Conservation (phyloP, 768 basidiomycete species). For the Galerina sulciceps region DNA sequence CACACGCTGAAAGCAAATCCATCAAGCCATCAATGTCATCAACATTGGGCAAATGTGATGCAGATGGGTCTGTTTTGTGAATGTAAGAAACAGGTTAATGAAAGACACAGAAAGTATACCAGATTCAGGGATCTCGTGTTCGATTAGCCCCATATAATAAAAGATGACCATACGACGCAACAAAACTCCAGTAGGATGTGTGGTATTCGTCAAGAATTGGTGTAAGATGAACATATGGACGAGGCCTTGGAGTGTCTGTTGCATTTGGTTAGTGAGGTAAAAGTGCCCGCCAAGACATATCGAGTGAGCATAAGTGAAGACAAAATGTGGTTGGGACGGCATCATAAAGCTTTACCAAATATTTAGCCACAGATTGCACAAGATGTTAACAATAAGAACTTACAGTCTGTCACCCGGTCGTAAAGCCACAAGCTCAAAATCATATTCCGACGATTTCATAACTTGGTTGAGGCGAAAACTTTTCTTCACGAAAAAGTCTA, state of each 20-base stretch:
- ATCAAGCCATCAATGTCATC: conserved; percentile 1
- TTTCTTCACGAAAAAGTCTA: not conserved
- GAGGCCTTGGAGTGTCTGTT: not conserved
- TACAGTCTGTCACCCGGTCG: not conserved
- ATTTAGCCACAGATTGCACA: not conserved
- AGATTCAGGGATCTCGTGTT: not conserved
- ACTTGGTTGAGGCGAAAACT: not conserved
- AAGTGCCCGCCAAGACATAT: conserved; percentile 6
- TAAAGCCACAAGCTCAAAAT: not conserved
- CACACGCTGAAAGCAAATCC: conserved; percentile 6
- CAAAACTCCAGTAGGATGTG: not conserved
- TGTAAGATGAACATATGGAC: conserved; percentile 4
- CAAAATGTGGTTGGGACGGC: not conserved
- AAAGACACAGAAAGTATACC: not conserved
- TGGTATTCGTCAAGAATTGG: conserved; percentile 1
- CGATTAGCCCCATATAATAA: not conserved
- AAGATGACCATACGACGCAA: conserved; percentile 1
- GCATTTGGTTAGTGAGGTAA: not conserved
- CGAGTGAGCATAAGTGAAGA: not conserved
- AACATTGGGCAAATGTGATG: not conserved
- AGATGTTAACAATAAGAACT: not conserved
- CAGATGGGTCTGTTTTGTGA: not conserved
- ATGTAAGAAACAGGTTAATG: not conserved
- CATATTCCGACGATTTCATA: not conserved
- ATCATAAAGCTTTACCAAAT: not conserved